These are phyloP conservation scores for Arthrinium phaeospermum DNA, from an alignment of 2,329 filamentous ascomycete genomes.

Conservation along the genomic window DNA sequence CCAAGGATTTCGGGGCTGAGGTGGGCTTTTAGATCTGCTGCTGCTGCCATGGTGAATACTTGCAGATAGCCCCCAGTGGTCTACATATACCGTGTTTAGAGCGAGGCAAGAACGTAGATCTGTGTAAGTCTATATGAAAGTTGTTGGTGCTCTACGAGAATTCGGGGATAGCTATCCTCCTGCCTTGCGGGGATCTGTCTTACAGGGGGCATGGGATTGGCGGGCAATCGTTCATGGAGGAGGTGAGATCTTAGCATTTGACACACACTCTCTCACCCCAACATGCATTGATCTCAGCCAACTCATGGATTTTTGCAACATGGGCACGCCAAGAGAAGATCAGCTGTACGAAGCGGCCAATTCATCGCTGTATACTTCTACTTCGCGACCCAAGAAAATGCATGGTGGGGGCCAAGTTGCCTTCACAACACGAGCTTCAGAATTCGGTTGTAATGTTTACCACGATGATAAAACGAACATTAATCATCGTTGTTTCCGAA, in stretches of 20 bases:
- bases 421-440: neutral
- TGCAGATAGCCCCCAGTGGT: neutral
- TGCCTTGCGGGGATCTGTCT: neutral
- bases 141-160: neutral
- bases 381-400: neutral
- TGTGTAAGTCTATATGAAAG: neutral
- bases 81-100: neutral
- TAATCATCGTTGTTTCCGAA: neutral
- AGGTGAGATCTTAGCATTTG: constrained; percentile 4
- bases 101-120: neutral
- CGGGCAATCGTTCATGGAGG: neutral
- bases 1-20: constrained; percentile 29
- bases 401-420: neutral
- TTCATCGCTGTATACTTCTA: neutral
- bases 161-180: neutral
- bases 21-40: constrained; percentile 22
- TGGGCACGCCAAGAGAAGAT: neutral
- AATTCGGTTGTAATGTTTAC: neutral
- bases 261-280: neutral
- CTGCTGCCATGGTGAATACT: constrained; percentile 8
- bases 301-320: neutral
- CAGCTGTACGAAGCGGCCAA: neutral
- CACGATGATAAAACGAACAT: neutral
- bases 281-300: neutral
- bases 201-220: neutral